These are phyloP conservation scores for Stenogyne calaminthoides DNA, from an alignment of 305 asterid genomes.

Conservation along the genomic window DNA sequence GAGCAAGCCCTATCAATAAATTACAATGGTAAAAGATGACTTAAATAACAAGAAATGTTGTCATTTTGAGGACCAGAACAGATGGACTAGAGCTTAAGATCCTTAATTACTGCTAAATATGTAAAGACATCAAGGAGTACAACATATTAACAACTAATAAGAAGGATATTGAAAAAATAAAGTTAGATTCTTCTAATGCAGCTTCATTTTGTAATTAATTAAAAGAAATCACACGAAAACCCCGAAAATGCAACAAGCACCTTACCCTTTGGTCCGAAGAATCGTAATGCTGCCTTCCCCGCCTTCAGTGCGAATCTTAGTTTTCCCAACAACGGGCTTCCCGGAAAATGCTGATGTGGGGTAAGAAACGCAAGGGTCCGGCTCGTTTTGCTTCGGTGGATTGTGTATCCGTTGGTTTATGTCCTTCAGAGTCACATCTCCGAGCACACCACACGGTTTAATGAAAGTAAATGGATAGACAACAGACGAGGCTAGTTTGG, in stretches of 20 bases:
- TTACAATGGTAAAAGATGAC: background rate
- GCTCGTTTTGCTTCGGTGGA: conserved; percentile 58
- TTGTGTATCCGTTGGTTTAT: conserved; percentile 69
- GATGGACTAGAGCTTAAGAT: conserved; percentile 18
- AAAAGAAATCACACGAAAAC: background rate
- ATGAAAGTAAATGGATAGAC: conserved; percentile 78
- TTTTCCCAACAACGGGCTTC: conserved; percentile 90
- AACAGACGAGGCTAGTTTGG: conserved; percentile 65
- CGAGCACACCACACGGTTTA: conserved; percentile 82
- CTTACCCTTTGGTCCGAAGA: conserved; percentile 79
- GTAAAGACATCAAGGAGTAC: conserved; percentile 8
- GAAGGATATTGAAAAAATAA: conserved; percentile 20
- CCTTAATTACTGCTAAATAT: conserved; percentile 27
- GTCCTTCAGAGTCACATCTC: conserved; percentile 85
- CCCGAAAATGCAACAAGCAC: background rate
- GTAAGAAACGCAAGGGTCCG: conserved; percentile 52
- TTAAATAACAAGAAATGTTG: background rate
- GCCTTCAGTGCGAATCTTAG: conserved; percentile 86
- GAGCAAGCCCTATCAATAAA: too few species aligned
- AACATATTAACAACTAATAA: conserved; percentile 26
- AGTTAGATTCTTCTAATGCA: background rate
- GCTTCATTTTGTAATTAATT: conserved; percentile 23
- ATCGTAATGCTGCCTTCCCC: conserved; percentile 95
- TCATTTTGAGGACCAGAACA: background rate
- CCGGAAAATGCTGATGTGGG: conserved; percentile 91